Evolutionary conservation across 2,329 filamentous ascomycete genomes (phyloP), one percentile per base, ranked within the genome.

Genomic region (Trichophyton benhamiae): DNA sequence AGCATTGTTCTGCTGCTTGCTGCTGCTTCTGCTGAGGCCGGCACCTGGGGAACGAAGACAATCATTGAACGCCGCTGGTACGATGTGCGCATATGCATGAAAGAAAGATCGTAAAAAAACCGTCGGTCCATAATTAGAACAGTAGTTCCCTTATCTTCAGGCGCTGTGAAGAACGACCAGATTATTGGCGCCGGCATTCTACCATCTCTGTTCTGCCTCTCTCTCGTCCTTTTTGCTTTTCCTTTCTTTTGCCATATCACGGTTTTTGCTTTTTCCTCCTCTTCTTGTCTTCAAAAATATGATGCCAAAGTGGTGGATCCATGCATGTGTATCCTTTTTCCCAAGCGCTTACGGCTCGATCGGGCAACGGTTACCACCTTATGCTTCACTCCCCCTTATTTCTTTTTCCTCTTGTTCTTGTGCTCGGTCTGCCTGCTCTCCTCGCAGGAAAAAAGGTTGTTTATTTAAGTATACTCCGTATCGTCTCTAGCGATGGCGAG

Each of bases 151-250:
- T 48, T 48, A 48, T 48, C 44, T 48, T 48, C 49, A 53, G 11
- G 49, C 46, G 46, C 22, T 25, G 25, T 30, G 49, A 53, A 33
- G 49, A 53, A 53, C 25, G 22, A 27, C 22, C 33, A 4, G 9
- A 38, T 13, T 38, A 53, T 53, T 53, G 49, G 49, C 49, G 49
- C 49, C 49, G 49, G 49, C 49, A 53, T 53, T 53, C 49, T 53
- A 53, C 6, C 13, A 13, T 53, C 11, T 20, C 9, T 5, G 22
- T 2, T 13, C 20, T 25, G 20, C 27, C 48, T 52, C 22, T n/a
- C 15, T 53, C 8, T 30, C 27, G 27, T 30, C 27, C 27, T 15
- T 30, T 53, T 53, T 53, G 7, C 27, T 53, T 53, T 30, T 53
- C 22, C 27, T n/a, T 30, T 53, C 49, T 49, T 49, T 49, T 49